Evolutionary conservation across 441 rosid species (phyloP), one percentile per base, ranked within the genome.

Genomic region (Theobroma grandiflorum): DNA sequence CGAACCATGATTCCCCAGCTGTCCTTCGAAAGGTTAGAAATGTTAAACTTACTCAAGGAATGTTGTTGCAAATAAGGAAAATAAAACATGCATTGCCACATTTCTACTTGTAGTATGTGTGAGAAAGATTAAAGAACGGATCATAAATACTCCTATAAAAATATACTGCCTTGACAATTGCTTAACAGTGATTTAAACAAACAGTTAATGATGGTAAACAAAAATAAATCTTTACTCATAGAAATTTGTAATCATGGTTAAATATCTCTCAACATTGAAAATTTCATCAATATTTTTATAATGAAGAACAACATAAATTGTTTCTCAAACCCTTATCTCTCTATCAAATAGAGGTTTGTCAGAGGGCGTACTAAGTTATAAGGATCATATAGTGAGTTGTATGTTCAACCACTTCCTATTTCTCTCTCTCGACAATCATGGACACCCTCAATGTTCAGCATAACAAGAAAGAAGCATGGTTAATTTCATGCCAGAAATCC

Each of bases 1-100:
- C 33, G 97, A 91, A 74, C 95, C 95, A 80, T 90, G 90, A 75
- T 87, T 91, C 82, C 97, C 95, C 77, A 91, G 89, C 97, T 93
- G 92, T 80, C 18, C 47, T 73, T 77, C 73, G 77, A 84, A 79
- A 68, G 72, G 45, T 75, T 59, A 76, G 31, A 57, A 4, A 38
- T n/a, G 68, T 65, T 74, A 85, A 59, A 76, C 37, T 18, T 72
- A 78, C 50, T 14, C 78, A 74, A 82, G 53, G 72, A 47, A 35
- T n/a, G 52, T 62, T 65, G 31, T 2, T 22, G 20, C 26, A 15
- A 61, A 31, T 14, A 14, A 59, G 26, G 55, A 4, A 43, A 58
- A 38, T 22, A 22, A 11, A 62, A n/a, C 76, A 74, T 43, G 42
- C 49, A 52, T 40, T 40, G 59, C 40, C 33, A 38, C 64, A 55